Conservation (phyloP, 2,329 filamentous ascomycete genomes). For the Trematosphaeria pertusa region DNA sequence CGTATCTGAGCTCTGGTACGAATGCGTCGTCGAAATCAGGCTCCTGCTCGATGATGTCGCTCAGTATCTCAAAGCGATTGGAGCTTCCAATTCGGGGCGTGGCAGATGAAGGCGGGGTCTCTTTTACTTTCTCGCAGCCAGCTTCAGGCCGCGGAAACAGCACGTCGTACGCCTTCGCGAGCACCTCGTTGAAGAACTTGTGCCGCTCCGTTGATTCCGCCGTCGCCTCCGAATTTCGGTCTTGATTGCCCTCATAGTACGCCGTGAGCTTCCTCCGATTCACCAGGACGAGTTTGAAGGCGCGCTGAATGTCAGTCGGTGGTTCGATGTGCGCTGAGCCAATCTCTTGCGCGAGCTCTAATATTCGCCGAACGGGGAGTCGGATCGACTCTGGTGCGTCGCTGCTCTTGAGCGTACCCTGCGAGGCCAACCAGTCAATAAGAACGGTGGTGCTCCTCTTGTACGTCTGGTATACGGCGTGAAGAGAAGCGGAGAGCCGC, state of each 20-base stretch:
- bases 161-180: slow-evolving; percentile 2
- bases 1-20: background rate
- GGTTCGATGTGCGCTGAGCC: no score
- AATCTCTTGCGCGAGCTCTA: no score
- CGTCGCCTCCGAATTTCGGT: background rate
- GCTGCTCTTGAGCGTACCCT: no score
- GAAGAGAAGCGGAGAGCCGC: no score
- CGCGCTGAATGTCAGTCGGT: no score
- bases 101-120: background rate
- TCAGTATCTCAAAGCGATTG: slow-evolving; percentile 1
- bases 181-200: slow-evolving; percentile 4
- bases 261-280: no score
- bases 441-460: no score
- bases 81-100: background rate
- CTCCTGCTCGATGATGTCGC: slow-evolving; percentile 1
- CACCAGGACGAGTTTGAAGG: no score
- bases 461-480: no score
- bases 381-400: no score
- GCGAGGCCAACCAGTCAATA: no score
- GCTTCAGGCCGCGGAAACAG: background rate
- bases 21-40: background rate
- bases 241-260: background rate
- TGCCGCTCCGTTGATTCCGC: background rate
- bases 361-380: no score
- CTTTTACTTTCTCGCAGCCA: background rate